Percentiles rank a stretch among this genome's conserved stretches.
Conservation (phyloP, 2,329 filamentous ascomycete genomes). For the Cladosporium sp. region DNA sequence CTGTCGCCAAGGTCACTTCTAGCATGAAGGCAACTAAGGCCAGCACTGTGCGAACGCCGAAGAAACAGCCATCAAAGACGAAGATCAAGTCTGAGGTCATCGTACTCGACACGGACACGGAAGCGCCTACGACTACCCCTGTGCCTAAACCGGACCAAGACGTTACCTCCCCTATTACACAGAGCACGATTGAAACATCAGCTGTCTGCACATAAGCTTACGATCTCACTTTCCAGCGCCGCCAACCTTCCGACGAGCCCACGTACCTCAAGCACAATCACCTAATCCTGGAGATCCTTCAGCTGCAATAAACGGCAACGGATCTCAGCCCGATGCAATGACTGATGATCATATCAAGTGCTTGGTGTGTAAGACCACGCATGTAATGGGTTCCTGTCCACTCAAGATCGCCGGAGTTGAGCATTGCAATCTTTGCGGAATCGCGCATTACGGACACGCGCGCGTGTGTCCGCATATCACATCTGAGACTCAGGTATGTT, state of each 20-base stretch:
- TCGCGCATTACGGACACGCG: slow-evolving; percentile 55
- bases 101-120: neutral
- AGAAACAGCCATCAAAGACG: neutral
- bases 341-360: slow-evolving; percentile 38
- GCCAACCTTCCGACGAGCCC: slow-evolving; percentile 21
- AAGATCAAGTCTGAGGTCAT: neutral
- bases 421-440: slow-evolving; percentile 61
- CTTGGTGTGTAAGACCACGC: slow-evolving; percentile 50
- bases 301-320: neutral
- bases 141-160: neutral
- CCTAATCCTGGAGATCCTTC: neutral
- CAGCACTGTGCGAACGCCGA: slow-evolving; percentile 1
- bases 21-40: slow-evolving; percentile 19
- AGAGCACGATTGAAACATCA: neutral
- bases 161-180: neutral
- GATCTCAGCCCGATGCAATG: slow-evolving; percentile 9
- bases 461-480: slow-evolving; percentile 60
- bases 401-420: slow-evolving; percentile 58
- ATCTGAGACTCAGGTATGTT: slow-evolving; percentile 47
- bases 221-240: slow-evolving; percentile 9
- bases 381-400: slow-evolving; percentile 56
- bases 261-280: slow-evolving; percentile 14
- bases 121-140: neutral
- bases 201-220: neutral
- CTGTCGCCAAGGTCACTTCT: slow-evolving; percentile 14